Base-by-base conservation (phyloP, 1,139 yeast genomes). In the Yamadazyma kanchanaburiensis region DNA sequence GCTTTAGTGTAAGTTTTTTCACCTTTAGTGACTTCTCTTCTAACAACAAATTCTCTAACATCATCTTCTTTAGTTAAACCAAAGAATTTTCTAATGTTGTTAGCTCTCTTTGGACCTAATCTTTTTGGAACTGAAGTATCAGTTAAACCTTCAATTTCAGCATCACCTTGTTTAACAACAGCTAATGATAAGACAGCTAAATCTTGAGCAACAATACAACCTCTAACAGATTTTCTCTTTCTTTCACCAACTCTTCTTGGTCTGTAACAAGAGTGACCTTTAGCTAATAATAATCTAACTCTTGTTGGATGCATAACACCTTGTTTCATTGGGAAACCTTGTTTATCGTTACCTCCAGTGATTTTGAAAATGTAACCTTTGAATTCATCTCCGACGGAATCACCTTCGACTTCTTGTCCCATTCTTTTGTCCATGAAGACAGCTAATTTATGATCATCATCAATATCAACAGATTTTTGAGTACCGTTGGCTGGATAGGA, bases 301-400 rank as follows among this genome's bases (percentile, higher is more conserved):
- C 98, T 94, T 81, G 94, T 87, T 74, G 98, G 97, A 79, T 87
- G 94, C 81, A 91, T 78, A 52, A 91, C 98, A 82, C 96, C 96
- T 77, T 91, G 98, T 75, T 89, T 91, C 98, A 94, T 91, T 76
- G 98, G 97, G 96, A 91, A 94, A 79, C 98, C 98, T 80, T 91
- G 98, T 78, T 91, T 91, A 79, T 91, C 98, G 85, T 94, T 94
- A 83, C 98, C 98, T 67, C 98, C 98, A 57, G 97, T 76, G 72
- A 91, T 89, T 80, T 81, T 91, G 86, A 91, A 89, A 66, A 88
- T 72, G 89, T 91, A 91, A 63, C 98, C 98, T 76, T 88, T 89
- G 94, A 89, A 89, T 76, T 89, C 97, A 60, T 94, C 98, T 63
- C 95, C 95, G 59, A 91, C 84, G 51, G 87, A 73, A 75, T 91